phyloP scores from a whole-genome alignment of 495 filamentous ascomycete species.

The Penicillium manginii region DNA sequence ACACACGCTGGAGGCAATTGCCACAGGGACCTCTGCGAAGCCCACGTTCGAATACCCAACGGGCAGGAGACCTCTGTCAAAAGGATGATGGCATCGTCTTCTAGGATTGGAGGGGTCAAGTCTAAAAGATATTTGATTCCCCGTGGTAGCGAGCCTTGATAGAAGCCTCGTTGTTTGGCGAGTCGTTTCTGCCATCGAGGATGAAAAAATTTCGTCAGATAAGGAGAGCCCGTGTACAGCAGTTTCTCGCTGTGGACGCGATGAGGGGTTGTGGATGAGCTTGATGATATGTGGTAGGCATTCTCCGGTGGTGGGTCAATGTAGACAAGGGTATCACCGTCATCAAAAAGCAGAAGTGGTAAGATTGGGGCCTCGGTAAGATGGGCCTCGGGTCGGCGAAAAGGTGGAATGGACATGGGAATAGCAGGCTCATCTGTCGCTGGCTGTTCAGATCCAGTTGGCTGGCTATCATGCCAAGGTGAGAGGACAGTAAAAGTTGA shows the following conservation, averaged over 20 bases:
- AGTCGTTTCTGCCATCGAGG: conserved; percentile 35
- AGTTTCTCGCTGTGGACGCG: conserved; percentile 50
- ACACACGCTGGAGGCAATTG: conserved; percentile 43
- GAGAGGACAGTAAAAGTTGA: not conserved
- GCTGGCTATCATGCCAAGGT: not conserved
- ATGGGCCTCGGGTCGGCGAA: not conserved
- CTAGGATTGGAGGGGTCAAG: conserved; percentile 61
- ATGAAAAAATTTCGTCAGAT: conserved; percentile 52
- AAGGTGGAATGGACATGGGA: too few species aligned
- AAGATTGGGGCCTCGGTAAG: conserved; percentile 4
- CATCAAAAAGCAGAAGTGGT: conserved; percentile 35
- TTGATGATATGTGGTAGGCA: conserved; percentile 23
- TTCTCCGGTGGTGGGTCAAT: conserved; percentile 49
- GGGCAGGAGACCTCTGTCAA: conserved; percentile 63
- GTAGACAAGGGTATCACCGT: conserved; percentile 58
- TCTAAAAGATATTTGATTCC: conserved; percentile 62
- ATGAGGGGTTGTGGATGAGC: conserved; percentile 37
- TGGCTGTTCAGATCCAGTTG: not conserved
- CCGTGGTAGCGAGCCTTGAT: conserved; percentile 31
- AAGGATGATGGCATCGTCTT: conserved; percentile 61
- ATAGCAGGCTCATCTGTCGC: too few species aligned
- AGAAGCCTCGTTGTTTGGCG: conserved; percentile 36
- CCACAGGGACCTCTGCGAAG: conserved; percentile 45
- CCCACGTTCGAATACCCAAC: conserved; percentile 51
- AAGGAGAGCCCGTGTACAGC: conserved; percentile 48